Percentiles rank a stretch among this genome's conserved stretches.
Evolutionary conservation across 2,329 filamentous ascomycete species (phyloP).

Genomic region (Colletotrichum theobromicola): DNA sequence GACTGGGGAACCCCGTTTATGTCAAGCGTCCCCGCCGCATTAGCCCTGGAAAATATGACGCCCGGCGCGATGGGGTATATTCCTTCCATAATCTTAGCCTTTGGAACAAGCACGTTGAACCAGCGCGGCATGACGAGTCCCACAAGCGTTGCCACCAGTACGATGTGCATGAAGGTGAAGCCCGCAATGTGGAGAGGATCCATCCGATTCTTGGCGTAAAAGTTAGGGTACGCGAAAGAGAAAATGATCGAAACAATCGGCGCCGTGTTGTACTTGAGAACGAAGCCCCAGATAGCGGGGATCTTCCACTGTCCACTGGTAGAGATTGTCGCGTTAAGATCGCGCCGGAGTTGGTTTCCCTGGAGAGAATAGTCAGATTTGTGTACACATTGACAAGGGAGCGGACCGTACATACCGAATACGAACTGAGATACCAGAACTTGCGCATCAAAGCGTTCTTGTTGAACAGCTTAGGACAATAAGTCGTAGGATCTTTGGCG

Average conservation of each 20-base stretch:
- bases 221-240: conserved; percentile 24
- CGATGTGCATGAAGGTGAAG: conserved; percentile 22
- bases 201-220: conserved; percentile 14
- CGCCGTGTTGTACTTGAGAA: conserved; percentile 25
- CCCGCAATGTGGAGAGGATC: conserved; percentile 24
- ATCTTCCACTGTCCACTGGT: conserved; percentile 16
- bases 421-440: conserved; percentile 4
- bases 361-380: not conserved
- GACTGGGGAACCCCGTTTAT: not conserved
- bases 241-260: conserved; percentile 25
- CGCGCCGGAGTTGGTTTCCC: conserved; percentile 14
- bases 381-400: not conserved
- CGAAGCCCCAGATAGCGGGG: conserved; percentile 19
- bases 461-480: not conserved
- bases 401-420: not conserved
- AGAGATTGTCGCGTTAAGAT: conserved; percentile 13
- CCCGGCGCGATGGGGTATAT: not conserved
- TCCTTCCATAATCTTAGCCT: not conserved
- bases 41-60: conserved; percentile 10
- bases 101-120: conserved; percentile 22
- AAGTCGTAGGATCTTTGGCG: conserved; percentile 19
- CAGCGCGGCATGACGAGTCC: conserved; percentile 22
- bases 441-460: not conserved
- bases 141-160: conserved; percentile 3
- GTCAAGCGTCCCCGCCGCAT: not conserved